phyloP scores from a whole-genome alignment of 257 asterid species.

The Scutellaria baicalensis region DNA sequence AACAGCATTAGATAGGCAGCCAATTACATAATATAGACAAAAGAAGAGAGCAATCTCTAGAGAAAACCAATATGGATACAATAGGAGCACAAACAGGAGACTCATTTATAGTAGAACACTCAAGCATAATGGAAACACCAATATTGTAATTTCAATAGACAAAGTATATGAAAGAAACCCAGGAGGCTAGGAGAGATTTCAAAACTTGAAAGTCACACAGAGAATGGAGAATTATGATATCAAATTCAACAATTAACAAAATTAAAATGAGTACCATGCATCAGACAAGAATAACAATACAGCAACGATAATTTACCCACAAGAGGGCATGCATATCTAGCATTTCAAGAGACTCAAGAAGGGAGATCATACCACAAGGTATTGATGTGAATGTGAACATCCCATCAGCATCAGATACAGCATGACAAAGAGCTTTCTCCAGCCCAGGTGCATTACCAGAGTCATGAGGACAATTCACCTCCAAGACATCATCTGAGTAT shows the following conservation, averaged over 20 bases:
- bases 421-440: constrained; percentile 84
- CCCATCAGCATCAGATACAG: constrained; percentile 89
- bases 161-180: background rate
- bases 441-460: constrained; percentile 72
- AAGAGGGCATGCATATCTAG: constrained; percentile 1
- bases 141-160: background rate
- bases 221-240: background rate
- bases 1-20: background rate
- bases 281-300: background rate
- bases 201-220: background rate
- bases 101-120: background rate
- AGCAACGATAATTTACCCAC: background rate
- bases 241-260: background rate
- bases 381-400: constrained; percentile 64
- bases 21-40: background rate
- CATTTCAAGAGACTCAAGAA: background rate
- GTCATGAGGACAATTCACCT: constrained; percentile 72
- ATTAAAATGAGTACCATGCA: background rate
- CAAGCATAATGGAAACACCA: background rate
- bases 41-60: background rate
- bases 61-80: background rate
- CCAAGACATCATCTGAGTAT: constrained; percentile 74
- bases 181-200: constrained; percentile 2
- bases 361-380: constrained; percentile 70
- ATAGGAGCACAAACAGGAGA: background rate